Conservation (phyloP, 257 asterid species). For the Asclepias syriaca region DNA sequence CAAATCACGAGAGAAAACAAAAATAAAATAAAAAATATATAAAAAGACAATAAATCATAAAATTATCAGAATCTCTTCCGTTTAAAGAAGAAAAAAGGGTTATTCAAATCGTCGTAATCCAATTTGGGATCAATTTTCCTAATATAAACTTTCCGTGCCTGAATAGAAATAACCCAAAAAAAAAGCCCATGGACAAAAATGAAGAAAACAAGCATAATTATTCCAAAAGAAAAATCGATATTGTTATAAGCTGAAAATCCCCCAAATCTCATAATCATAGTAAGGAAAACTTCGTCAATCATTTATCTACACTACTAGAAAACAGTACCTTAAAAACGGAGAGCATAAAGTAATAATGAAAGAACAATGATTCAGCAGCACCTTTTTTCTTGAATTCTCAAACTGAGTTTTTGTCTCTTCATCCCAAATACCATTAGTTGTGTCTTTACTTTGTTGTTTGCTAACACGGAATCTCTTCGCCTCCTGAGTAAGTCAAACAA, state of each 20-base stretch:
- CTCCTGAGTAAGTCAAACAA: not conserved
- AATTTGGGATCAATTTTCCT: not conserved
- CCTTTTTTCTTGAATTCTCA: not conserved
- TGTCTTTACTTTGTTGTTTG: not conserved
- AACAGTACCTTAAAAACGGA: constrained; percentile 1
- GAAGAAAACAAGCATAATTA: not conserved
- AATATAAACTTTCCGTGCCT: no score
- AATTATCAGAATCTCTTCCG: not conserved
- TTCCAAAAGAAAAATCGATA: not conserved
- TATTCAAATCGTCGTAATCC: not conserved
- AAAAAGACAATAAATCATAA: no score
- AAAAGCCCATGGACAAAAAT: no score
- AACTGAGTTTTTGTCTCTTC: not conserved
- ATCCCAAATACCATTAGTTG: not conserved
- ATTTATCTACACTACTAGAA: not conserved
- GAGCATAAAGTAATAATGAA: not conserved
- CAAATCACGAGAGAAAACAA: no score
- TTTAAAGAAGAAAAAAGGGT: not conserved
- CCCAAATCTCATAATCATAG: not conserved
- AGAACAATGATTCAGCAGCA: not conserved
- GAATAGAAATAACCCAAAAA: no score
- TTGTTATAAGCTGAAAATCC: not conserved
- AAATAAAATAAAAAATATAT: no score
- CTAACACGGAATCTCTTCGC: not conserved
- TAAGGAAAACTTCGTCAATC: not conserved